Conservation (phyloP, 169 alveolate species). For the Babesia bovis region DNA sequence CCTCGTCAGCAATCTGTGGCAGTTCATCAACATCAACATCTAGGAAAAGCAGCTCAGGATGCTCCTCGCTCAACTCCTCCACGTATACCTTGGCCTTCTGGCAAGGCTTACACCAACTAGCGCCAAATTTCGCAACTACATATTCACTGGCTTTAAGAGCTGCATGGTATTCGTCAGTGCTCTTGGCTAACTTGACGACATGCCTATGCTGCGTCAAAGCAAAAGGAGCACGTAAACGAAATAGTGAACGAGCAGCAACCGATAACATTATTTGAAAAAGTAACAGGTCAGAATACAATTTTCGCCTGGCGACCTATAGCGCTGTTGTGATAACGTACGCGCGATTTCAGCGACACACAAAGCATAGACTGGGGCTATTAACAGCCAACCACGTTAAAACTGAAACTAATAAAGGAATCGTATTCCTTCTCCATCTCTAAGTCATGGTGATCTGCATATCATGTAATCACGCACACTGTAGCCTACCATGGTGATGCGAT, state of each 20-base stretch:
- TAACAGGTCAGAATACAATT: background rate
- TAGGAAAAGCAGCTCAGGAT: slow-evolving; percentile 40
- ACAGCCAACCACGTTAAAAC: slow-evolving; percentile 31
- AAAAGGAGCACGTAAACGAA: slow-evolving; percentile 8
- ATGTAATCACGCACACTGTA: background rate
- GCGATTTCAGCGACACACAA: slow-evolving; percentile 10
- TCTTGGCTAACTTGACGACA: slow-evolving; percentile 51
- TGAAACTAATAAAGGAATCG: slow-evolving; percentile 31
- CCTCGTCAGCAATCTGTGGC: slow-evolving; percentile 71
- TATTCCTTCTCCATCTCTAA: slow-evolving; percentile 15
- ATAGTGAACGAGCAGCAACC: background rate
- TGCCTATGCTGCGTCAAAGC: slow-evolving; percentile 32
- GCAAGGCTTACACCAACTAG: slow-evolving; percentile 82
- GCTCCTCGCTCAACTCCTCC: slow-evolving; percentile 64
- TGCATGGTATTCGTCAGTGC: slow-evolving; percentile 69
- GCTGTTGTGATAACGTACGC: background rate
- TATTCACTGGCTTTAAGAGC: slow-evolving; percentile 55
- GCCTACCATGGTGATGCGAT: background rate
- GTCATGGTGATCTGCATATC: background rate
- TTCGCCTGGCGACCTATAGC: background rate
- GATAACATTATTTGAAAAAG: background rate
- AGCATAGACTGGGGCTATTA: slow-evolving; percentile 19
- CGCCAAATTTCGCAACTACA: slow-evolving; percentile 77
- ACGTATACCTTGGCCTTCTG: slow-evolving; percentile 75
- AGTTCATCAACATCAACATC: slow-evolving; percentile 66